These are phyloP conservation scores for Monsonia emarginata DNA, from an alignment of 441 rosid genomes.

Conservation along the genomic window DNA sequence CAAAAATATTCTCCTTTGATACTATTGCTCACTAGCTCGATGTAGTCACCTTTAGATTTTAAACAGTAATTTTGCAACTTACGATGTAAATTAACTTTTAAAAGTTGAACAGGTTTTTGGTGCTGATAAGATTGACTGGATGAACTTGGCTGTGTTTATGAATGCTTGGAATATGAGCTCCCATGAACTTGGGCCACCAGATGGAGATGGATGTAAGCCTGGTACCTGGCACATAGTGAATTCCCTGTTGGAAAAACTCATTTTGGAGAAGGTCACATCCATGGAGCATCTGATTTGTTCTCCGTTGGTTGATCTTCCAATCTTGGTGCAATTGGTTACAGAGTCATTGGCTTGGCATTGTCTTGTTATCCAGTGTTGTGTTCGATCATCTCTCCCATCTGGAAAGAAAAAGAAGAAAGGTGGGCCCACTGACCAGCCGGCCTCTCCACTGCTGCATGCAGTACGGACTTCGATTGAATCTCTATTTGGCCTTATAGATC, in stretches of 20 bases:
- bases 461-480: conserved; percentile 45
- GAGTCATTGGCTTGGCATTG: conserved; percentile 91
- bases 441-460: conserved; percentile 30
- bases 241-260: conserved; percentile 43
- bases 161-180: conserved; percentile 76
- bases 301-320: conserved; percentile 39
- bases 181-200: conserved; percentile 33
- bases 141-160: conserved; percentile 68
- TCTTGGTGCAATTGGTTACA: conserved; percentile 55
- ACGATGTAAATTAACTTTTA: conserved; percentile 7
- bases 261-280: conserved; percentile 38
- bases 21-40: neutral
- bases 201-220: conserved; percentile 23
- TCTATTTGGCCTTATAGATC: conserved; percentile 35
- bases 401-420: conserved; percentile 93
- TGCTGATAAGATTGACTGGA: conserved; percentile 65
- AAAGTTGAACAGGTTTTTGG: conserved; percentile 54
- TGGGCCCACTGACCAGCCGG: conserved; percentile 38
- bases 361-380: conserved; percentile 61
- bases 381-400: conserved; percentile 63
- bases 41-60: neutral
- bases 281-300: conserved; percentile 37
- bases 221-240: conserved; percentile 44
- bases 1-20: neutral
- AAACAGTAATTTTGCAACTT: neutral